Percentiles rank a stretch among this genome's conserved stretches.
Conservation (phyloP, 2,329 filamentous ascomycete genomes). For the Hypocreales sp. region DNA sequence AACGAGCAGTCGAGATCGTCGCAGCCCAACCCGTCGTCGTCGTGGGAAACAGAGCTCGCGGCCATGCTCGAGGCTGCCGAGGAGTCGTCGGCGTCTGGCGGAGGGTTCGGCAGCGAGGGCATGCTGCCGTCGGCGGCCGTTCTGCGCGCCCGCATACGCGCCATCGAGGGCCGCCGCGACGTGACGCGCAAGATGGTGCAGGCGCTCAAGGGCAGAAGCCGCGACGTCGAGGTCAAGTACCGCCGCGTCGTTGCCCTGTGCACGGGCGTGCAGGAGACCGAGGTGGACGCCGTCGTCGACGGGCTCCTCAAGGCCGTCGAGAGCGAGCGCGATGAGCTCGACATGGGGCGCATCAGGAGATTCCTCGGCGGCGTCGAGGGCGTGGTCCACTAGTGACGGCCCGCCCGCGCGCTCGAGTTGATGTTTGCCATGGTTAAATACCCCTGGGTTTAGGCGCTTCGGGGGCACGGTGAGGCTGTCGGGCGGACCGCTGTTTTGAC, state of each 20-base stretch:
- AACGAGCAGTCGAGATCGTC: conserved; percentile 24
- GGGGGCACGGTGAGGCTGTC: no score
- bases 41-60: conserved; percentile 39
- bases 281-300: conserved; percentile 69
- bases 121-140: conserved; percentile 42
- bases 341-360: conserved; percentile 60
- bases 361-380: conserved; percentile 69
- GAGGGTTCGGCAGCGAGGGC: conserved; percentile 20
- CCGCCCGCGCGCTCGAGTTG: no score
- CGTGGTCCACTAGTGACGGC: conserved; percentile 25
- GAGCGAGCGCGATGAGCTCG: conserved; percentile 64
- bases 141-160: conserved; percentile 52
- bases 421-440: conserved; percentile 1
- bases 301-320: conserved; percentile 76
- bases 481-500: no score
- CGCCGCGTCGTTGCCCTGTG: conserved; percentile 77
- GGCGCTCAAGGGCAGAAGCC: conserved; percentile 61
- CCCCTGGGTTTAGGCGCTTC: neutral
- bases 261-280: conserved; percentile 60
- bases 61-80: conserved; percentile 28
- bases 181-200: conserved; percentile 52
- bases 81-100: conserved; percentile 14
- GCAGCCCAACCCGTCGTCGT: conserved; percentile 27
- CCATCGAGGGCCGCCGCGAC: conserved; percentile 54
- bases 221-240: conserved; percentile 77